Evolutionary conservation across 306 rosid genomes (phyloP).

Genomic region (Fagus crenata): DNA sequence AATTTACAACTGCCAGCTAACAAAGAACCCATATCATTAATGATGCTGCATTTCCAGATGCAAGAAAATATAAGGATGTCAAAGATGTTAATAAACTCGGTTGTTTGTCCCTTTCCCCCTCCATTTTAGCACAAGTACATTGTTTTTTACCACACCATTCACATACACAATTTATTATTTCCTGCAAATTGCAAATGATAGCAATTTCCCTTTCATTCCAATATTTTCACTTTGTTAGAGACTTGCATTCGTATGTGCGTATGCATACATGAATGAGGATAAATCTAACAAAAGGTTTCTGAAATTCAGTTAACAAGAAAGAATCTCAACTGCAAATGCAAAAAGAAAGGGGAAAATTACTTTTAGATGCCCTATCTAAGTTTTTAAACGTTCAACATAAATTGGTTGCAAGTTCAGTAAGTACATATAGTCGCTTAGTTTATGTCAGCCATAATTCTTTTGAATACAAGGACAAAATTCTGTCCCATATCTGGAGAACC

Average conservation of each 20-base stretch:
- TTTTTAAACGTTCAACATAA: background rate
- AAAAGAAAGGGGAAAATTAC: background rate
- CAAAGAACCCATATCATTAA: background rate
- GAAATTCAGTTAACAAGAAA: too few species aligned
- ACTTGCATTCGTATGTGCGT: background rate
- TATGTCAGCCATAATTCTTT: background rate
- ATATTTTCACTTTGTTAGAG: slow-evolving; percentile 2
- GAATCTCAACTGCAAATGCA: background rate
- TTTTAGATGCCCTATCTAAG: background rate
- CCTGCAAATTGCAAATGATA: background rate
- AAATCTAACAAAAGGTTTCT: background rate
- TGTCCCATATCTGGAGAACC: background rate
- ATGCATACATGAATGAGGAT: background rate
- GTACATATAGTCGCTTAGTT: background rate
- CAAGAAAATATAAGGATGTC: too few species aligned
- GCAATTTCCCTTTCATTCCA: background rate
- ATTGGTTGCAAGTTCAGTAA: background rate
- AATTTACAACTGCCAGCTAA: background rate
- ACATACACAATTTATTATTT: background rate
- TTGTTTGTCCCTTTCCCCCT: background rate
- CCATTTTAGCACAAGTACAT: background rate
- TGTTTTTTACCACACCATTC: background rate
- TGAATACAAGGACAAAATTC: background rate
- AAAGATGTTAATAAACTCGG: background rate
- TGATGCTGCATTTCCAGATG: background rate